Base-by-base conservation (phyloP, 2,329 filamentous ascomycete genomes). In the Colletotrichum echinochloae region DNA sequence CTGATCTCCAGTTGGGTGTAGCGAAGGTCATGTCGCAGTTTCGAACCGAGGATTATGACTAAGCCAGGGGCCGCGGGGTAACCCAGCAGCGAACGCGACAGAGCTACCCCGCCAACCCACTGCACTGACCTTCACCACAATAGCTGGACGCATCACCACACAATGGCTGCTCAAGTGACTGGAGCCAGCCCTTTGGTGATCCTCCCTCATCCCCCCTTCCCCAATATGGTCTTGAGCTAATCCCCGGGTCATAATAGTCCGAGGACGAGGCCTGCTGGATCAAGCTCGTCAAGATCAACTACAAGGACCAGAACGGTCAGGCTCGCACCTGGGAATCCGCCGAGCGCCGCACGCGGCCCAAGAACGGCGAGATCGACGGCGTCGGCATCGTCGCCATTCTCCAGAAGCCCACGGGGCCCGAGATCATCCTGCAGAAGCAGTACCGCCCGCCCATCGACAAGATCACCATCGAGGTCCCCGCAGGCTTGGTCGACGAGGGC, bases 371-470 rank as follows among this genome's bases (percentile, higher is more conserved):
- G 41, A 90, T 94, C 63, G 92, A 94, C 75, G 91, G 90, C 62
- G 91, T 94, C 18, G 91, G 91, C 70, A 92, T 94, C 67, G 85
- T 93, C 20, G 92, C 91, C 51, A 88, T 94, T 73, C 82, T 94
- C 18, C 82, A 89, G 72, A 87, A 85, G 73, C 78, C 84, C 11
- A 80, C 81, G 0, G 87, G 83, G 0, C 85, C 87, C 3, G 83
- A 89, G 75, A 85, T 91, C 54, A 79, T 92, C 26, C 84, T 92
- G 1, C 89, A 92, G 78, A 91, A 90, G 78, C 90, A 92, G 77
- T 92, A 87, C 79, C 85, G 90, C 1, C 89, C 90, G 0, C 89
- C 90, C 0, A 80, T 91, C 35, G 84, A 88, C 76, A 84, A 84
- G 70, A 78, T 91, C 62, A 84, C 84, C 60, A 89, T 92, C 71